These are phyloP conservation scores for Amanita brunnescens DNA, from an alignment of 768 basidiomycete genomes.

Conservation along the genomic window DNA sequence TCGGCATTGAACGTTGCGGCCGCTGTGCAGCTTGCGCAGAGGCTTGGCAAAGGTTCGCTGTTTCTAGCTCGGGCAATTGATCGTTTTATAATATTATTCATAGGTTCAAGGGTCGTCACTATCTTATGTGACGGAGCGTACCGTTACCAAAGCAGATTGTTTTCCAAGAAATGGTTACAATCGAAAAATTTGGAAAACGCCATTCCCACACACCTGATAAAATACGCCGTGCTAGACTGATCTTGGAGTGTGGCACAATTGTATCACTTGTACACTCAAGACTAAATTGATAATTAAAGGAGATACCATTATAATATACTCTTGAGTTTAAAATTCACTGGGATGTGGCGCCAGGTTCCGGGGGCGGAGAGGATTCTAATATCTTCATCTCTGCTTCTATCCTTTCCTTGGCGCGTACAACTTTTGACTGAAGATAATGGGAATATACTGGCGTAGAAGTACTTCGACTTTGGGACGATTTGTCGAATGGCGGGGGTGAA, in stretches of 20 bases:
- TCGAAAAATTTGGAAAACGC: slow-evolving; percentile 67
- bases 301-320: not conserved
- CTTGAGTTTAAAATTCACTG: not conserved
- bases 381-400: slow-evolving; percentile 75
- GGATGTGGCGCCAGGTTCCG: not conserved
- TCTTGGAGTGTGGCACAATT: not conserved
- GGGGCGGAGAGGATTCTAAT: slow-evolving; percentile 16
- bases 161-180: slow-evolving; percentile 88
- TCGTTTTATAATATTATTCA: not conserved
- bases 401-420: slow-evolving; percentile 89
- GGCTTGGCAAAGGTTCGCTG: slow-evolving; percentile 67
- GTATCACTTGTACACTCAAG: not conserved
- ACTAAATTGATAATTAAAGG: not conserved
- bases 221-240: slow-evolving; percentile 68
- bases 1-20: slow-evolving; percentile 94
- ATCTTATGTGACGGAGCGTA: slow-evolving; percentile 95
- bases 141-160: slow-evolving; percentile 91
- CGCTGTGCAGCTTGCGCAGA: slow-evolving; percentile 78
- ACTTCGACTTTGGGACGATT: slow-evolving; percentile 26
- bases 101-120: slow-evolving; percentile 81
- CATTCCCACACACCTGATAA: slow-evolving; percentile 78
- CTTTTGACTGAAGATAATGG: slow-evolving; percentile 94
- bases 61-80: not conserved
- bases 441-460: slow-evolving; percentile 47
- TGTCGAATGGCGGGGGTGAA: slow-evolving; percentile 52